Conservation (phyloP, 169 alveolate genomes). For the Plasmodium knowlesi region DNA sequence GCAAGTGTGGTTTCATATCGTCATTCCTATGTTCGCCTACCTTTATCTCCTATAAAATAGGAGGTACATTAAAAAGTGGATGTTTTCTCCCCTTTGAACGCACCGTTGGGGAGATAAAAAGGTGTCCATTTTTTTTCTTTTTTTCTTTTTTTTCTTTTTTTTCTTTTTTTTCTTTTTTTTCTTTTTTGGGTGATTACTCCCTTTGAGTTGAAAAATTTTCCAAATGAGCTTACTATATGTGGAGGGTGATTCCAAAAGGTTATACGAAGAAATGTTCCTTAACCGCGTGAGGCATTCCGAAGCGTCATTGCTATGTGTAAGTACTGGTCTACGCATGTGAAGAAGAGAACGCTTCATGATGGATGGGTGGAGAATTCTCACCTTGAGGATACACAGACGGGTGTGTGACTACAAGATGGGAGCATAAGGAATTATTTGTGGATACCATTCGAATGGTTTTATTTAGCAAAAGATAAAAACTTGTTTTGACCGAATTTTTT, state of each 20-base stretch:
- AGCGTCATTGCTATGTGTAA: neutral
- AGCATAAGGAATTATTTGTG: neutral
- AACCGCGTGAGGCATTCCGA: neutral
- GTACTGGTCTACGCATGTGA: neutral
- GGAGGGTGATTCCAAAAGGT: neutral
- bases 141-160: no score
- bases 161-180: neutral
- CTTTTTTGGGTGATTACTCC: neutral
- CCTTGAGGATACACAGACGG: neutral
- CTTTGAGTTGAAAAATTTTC: neutral
- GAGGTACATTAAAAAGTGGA: neutral
- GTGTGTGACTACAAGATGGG: neutral
- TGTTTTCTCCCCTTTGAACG: neutral
- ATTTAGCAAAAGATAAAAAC: slow-evolving; percentile 43
- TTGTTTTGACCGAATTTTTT: slow-evolving; percentile 25
- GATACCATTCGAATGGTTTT: slow-evolving; percentile 33
- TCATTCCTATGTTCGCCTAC: neutral
- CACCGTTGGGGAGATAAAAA: neutral
- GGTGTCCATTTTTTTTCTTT: neutral
- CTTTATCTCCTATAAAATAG: neutral
- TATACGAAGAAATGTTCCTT: neutral
- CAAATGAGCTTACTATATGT: neutral
- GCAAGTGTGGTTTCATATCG: neutral
- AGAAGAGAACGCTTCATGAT: neutral
- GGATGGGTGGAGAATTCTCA: neutral